A percentile compares a stretch with the other conserved stretches of the same genome.
phyloP scores from a whole-genome alignment of 148 eudicot species.

The Rhododendron mucronatum region DNA sequence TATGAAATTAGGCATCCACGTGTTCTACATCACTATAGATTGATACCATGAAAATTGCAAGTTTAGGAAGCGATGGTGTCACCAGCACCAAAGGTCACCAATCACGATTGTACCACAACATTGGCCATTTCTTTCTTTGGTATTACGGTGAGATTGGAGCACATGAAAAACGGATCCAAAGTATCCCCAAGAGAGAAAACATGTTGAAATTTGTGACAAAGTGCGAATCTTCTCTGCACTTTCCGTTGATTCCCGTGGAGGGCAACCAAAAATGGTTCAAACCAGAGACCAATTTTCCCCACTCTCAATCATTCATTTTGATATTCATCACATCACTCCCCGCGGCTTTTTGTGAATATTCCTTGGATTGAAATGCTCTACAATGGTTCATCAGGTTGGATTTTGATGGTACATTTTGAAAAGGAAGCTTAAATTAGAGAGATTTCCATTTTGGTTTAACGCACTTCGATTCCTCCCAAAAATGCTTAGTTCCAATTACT shows the following conservation, averaged over 20 bases:
- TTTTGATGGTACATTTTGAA: background rate
- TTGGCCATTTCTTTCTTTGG: background rate
- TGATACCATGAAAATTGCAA: background rate
- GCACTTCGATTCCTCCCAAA: background rate
- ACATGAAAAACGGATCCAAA: background rate
- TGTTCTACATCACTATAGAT: too few relatives aligned
- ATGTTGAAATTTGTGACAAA: background rate
- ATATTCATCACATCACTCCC: background rate
- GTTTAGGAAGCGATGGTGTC: background rate
- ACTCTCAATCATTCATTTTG: background rate
- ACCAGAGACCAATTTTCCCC: background rate
- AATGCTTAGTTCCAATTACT: background rate
- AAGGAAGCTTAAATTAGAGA: background rate
- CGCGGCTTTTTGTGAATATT: background rate
- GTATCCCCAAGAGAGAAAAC: background rate
- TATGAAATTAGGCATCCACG: too few relatives aligned
- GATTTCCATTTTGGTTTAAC: background rate
- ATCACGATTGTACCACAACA: background rate
- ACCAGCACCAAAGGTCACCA: background rate
- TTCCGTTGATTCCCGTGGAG: background rate
- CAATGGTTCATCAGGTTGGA: background rate
- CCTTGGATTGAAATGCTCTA: background rate
- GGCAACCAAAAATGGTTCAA: background rate
- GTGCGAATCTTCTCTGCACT: slow-evolving; percentile 14
- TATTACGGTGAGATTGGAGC: background rate